Evolutionary conservation across 495 filamentous ascomycete species (phyloP).

Genomic region (Neurospora hispaniola): DNA sequence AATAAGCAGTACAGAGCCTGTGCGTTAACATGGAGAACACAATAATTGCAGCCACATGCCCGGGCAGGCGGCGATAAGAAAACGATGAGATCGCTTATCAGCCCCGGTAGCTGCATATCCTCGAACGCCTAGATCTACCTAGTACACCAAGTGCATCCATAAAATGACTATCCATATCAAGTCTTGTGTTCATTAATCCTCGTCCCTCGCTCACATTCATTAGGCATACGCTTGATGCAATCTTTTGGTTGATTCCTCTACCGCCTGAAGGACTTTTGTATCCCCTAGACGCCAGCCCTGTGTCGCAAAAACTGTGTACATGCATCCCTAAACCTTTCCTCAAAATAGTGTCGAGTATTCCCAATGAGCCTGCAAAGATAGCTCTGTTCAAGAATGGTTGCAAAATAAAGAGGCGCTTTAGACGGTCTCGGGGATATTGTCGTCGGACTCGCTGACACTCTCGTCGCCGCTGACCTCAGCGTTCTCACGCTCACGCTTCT

Average conservation of each 20-base stretch:
- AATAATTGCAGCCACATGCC: background rate
- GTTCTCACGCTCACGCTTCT: constrained; percentile 97
- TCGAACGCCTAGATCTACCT: background rate
- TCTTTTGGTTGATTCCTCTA: constrained; percentile 4
- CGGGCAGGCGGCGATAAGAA: background rate
- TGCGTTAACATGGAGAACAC: background rate
- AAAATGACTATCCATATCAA: background rate
- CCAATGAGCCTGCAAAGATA: background rate
- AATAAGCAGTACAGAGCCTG: background rate
- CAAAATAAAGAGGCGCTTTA: constrained; percentile 11
- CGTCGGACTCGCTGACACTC: constrained; percentile 85
- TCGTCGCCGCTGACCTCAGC: constrained; percentile 94
- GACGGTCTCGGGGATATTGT: constrained; percentile 46
- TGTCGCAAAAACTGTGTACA: constrained; percentile 3
- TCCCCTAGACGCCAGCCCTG: constrained; percentile 8
- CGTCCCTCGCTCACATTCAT: background rate
- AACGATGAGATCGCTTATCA: background rate
- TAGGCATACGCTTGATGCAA: background rate
- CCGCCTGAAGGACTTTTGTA: constrained; percentile 12
- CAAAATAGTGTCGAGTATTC: background rate
- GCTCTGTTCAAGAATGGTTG: background rate
- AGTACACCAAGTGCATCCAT: background rate
- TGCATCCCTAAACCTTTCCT: background rate
- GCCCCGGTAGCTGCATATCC: background rate
- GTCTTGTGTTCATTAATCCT: background rate